Evolutionary conservation across 164 flowering plant species (phyloP), one percentile per base, ranked within the genome.

Genomic region (Vitis rotundifolia): DNA sequence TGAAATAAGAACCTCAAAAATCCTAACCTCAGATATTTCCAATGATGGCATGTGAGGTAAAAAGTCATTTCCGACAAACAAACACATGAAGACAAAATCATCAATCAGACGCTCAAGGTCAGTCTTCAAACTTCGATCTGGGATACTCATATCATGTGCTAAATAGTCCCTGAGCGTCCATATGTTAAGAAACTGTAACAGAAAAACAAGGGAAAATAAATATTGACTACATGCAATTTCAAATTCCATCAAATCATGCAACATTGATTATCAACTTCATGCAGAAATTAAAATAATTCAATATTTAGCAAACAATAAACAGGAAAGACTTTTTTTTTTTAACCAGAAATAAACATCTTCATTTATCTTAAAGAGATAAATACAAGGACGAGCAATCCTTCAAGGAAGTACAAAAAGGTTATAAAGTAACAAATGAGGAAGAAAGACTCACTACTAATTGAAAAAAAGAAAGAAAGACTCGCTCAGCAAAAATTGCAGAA

Each of bases 1-100:
- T 37, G 44, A 37, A 37, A 37, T 37, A 37, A 67, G 19, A 6
- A 31, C 48, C 11, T 26, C n/a, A 22, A 37, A 11, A 16, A 49
- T 47, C 19, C 76, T 11, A 53, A 82, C 92, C 88, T 88, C 86
- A 49, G 70, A 56, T 37, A 86, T 83, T 22, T 80, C 84, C 71
- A 88, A 56, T 4, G 87, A 71, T 28, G 92, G 92, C 70, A 88
- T 57, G 22, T 85, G 86, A 12, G 92, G 92, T 19, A 88, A 73
- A 71, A 86, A 88, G 66, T 88, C 92, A 77, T 88, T 88, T 62
- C 92, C 92, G 44, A 79, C 82, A 68, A 88, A 86, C 55, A 86
- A 59, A 63, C 90, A 86, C 72, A 88, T 79, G 72, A 88, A 85
- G 18, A 86, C 77, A 78, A 88, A 88, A 70, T 88, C 92, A 77